A percentile compares a stretch with the other conserved stretches of the same genome.
Conservation (phyloP, 371 early-diverging fungal genomes). For the Mucor irregularis region DNA sequence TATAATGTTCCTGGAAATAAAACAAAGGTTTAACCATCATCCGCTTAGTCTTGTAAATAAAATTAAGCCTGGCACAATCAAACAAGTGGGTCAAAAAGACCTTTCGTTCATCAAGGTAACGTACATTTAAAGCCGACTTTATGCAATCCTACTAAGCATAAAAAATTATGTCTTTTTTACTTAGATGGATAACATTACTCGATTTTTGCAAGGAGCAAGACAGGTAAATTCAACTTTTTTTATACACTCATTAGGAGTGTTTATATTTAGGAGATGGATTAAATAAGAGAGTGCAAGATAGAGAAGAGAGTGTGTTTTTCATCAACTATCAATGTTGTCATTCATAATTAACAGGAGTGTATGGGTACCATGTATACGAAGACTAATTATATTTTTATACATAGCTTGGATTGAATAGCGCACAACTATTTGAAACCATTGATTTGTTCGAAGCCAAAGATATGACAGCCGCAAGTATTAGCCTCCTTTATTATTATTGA, state of each 20-base stretch:
- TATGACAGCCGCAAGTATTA: constrained; percentile 64
- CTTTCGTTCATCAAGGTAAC: constrained; percentile 45
- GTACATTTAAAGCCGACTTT: background rate
- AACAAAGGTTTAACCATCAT: no score
- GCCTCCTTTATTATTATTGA: background rate
- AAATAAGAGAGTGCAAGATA: background rate
- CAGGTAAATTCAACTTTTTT: constrained; percentile 43
- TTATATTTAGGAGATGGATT: no score
- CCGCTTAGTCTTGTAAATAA: constrained; percentile 51
- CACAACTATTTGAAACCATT: constrained; percentile 87
- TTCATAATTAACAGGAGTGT: no score
- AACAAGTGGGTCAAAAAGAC: constrained; percentile 46
- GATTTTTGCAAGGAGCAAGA: constrained; percentile 64
- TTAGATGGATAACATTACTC: constrained; percentile 84
- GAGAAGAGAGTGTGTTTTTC: background rate
- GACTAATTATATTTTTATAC: background rate
- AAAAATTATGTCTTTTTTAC: no score
- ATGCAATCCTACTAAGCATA: no score
- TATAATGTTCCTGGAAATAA: no score
- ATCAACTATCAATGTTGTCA: background rate
- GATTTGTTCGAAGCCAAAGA: constrained; percentile 90
- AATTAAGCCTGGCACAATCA: constrained; percentile 46
- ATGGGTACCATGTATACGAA: no score
- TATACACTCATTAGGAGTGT: background rate
- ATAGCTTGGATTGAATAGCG: constrained; percentile 67